These are phyloP conservation scores for Erysimum cheiranthoides DNA, from an alignment of 345 rosid genomes.

Conservation along the genomic window DNA sequence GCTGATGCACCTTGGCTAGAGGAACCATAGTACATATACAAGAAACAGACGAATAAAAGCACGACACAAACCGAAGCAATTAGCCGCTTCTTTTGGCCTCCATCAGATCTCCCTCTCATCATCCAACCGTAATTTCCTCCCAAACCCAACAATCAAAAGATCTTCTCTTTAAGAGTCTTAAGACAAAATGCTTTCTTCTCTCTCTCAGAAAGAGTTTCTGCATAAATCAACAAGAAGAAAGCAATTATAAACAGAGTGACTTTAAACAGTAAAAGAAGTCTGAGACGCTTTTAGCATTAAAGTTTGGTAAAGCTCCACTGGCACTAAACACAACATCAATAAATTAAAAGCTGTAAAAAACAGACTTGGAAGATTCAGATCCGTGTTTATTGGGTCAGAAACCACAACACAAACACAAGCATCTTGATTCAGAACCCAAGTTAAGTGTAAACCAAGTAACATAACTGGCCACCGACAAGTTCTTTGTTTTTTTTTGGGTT, in stretches of 20 bases:
- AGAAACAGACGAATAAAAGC: constrained; percentile 66
- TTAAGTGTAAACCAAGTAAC: constrained; percentile 41
- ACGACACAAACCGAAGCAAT: constrained; percentile 59
- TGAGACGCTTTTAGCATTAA: background rate
- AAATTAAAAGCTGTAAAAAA: constrained; percentile 10
- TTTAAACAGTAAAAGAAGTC: constrained; percentile 7
- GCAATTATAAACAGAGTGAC: constrained; percentile 19
- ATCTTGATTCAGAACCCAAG: constrained; percentile 23
- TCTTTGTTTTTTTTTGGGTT: background rate
- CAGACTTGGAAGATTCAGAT: constrained; percentile 30
- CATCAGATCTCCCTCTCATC: constrained; percentile 93
- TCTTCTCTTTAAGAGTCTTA: background rate
- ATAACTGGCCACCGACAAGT: constrained; percentile 36
- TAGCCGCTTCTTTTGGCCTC: constrained; percentile 83
- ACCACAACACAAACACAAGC: constrained; percentile 24
- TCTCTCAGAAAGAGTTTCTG: constrained; percentile 28
- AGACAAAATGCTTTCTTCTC: background rate
- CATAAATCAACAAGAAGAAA: constrained; percentile 34
- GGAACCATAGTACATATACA: constrained; percentile 75
- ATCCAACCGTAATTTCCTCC: constrained; percentile 22
- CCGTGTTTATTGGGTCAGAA: constrained; percentile 34
- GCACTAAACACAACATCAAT: constrained; percentile 23
- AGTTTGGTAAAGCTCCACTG: constrained; percentile 24
- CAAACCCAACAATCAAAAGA: constrained; percentile 18
- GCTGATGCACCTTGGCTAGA: constrained; percentile 69